Evolutionary conservation across 2,329 filamentous ascomycete species (phyloP), one percentile per base, ranked within the genome.

Genomic region (Dothideomycetes sp.): DNA sequence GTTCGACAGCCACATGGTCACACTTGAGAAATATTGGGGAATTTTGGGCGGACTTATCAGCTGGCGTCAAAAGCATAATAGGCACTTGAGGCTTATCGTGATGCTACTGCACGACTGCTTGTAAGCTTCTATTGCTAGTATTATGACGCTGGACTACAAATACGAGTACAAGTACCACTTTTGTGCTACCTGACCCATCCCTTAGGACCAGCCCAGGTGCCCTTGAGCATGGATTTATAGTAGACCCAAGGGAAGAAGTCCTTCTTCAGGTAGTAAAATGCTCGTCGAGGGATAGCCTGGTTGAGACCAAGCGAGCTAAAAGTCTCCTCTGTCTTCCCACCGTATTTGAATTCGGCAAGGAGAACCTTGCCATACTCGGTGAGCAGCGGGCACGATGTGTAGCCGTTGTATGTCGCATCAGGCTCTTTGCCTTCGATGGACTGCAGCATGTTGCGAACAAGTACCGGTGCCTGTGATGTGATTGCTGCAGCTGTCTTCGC

Each of bases 171-270:
- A 33, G 24, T 18, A 24, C 35, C 5, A 22, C 9, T 19, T 19
- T 17, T 22, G 32, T 19, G 16, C 31, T 16, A 44, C 31, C 27
- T 37, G 8, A 35, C 44, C 60, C 59, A 76, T 0, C 75, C 75
- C 52, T 71, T 74, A 0, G 75, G 72, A 4, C 75, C 75, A 16
- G 62, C 74, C 75, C 76, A 79, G 5, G 64, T 72, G 4, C 75
- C 76, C 58, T 75, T 78, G 5, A 79, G 66, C 67, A 77, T 70
- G 29, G 64, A 66, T 29, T 72, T 68, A 38, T 65, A 68, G 56
- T 79, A 79, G 3, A 80, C 75, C 75, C 75, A 79, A 0, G 76
- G 76, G 57, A 80, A 80, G 49, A 80, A 80, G 50, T 79, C 69
- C 59, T 76, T 79, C 63, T 80, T 80, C 33, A 80, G 48, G 48